Evolutionary conservation across 1,284 basidiomycete genomes (phyloP), one percentile per base, ranked within the genome.

Genomic region (Puccinia triticina): DNA sequence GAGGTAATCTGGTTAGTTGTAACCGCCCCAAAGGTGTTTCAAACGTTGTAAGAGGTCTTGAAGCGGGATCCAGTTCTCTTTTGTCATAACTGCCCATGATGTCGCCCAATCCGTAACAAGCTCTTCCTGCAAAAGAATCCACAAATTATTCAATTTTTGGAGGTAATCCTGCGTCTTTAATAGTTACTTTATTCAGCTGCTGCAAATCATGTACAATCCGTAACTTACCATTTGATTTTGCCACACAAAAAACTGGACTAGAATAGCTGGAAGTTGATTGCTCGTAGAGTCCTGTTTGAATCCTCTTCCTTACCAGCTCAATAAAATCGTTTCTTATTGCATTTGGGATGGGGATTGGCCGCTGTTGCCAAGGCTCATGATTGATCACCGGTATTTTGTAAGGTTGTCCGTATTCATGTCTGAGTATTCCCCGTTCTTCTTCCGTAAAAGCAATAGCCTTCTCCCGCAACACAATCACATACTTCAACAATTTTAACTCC

Each of bases 281-380:
- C 18, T 72, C 46, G 18, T 72, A 72, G 3, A 72, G n/a, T 3
- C 23, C 37, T 21, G 69, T 72, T 29, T 26, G 2, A 16, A 50
- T 2, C 18, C 46, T 10, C 18, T 72, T 26, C 16, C 69, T 48
- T 2, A 72, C 46, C 18, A 72, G 32, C 32, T 72, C 69, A 0
- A 32, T 53, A 16, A 46, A 26, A 2, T 50, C 46, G 18, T 50
- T 7, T n/a, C 18, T 72, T 2, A 53, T 53, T 32, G 69, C 2
- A 8, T 12, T 26, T 2, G 69, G 69, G 8, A 50, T 32, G 7
- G 69, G 69, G 7, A 72, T 72, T 0, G 69, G 69, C 34, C 21
- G 50, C 11, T 29, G 48, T 29, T 72, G 46, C 69, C 69, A 72
- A 5, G 69, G 69, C 5, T 50, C 16, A 32, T 72, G 69, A 21